Base-by-base conservation (phyloP, 2,329 filamentous ascomycete genomes). In the Phyllosticta citrichinensis region DNA sequence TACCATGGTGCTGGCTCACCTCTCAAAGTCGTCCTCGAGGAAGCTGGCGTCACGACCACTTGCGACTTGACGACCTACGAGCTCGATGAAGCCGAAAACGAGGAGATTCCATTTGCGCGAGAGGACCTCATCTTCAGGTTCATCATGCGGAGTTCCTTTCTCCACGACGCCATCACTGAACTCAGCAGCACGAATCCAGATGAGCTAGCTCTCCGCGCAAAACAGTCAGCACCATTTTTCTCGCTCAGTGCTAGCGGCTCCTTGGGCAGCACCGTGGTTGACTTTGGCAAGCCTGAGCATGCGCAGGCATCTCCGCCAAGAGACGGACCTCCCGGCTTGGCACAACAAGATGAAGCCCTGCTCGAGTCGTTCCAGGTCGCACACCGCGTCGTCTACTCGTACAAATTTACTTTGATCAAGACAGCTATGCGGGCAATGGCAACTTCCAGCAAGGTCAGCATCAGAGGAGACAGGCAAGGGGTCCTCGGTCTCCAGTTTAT, bases 401-500 rank as follows among this genome's bases (percentile, higher is more conserved):
- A 95, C 79, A 91, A 90, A 67, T 97, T 97, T 70, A 83, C 87
- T 60, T 83, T 96, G 58, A 81, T 99, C 70, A 91, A 89, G 72
- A 88, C 88, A 65, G 92, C 93, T 0, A 85, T 85, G 54, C 87
- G 93, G 65, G 93, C 94, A n/a, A 97, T 99, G 93, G 86, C 87
- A 54, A 84, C 91, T 47, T 91, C 92, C 4, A 92, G 83, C 68
- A 99, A 97, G 75, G 92, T 97, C 62, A 96, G 91, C 70, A 82
- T 99, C 63, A 82, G 94, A 17, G 87, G 91, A 0, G 94, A 99
- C 73, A 81, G 83, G 1, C 90, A 96, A 71, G 93, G 94, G 0
- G 93, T 99, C 30, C 74, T 99, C 65, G 97, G 90, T 74, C 76
- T 97, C 71, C 94, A 99, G 70, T 97, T 97, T 69, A 94, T 99